Evolutionary conservation across 2,329 filamentous ascomycete species (phyloP), one percentile per base, ranked within the genome.

Genomic region (Aspergillus sclerotialis): DNA sequence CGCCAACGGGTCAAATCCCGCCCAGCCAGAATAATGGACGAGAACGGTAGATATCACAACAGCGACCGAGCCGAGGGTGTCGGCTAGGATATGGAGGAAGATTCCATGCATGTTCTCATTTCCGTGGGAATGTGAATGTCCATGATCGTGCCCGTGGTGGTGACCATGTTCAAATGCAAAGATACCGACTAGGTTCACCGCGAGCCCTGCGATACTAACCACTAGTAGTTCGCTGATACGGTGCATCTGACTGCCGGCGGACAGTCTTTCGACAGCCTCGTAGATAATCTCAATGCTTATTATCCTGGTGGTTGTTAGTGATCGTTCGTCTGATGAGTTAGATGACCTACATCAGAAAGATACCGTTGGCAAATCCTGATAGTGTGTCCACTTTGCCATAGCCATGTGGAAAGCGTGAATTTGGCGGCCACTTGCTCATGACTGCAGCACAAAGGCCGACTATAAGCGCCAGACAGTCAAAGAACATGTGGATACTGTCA

Each of bases 61-160:
- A 1, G 92, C 92, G 1, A 89, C 84, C 35, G 89, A 95, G 16
- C 92, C 92, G 18, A 96, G 78, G 0, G 92, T 94, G 57, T 98
- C 92, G 5, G 92, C 92, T 17, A 96, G 72, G 32, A 98, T 85
- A 54, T 98, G 92, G 13, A 98, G 70, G 61, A 94, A 98, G 46
- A 98, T 96, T 9, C 92, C 92, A 49, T 92, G 78, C 89, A 98
- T 95, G 56, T 98, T 98, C 52, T 98, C 92, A 58, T 94, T 94
- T 42, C 87, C 83, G 52, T 89, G 83, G 13, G 53, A 55, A 40
- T 67, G 65, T 21, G 45, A 53, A 38, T 70, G 68, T 6, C 53
- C 57, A 38, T 76, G 74, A 16, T 55, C 61, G 36, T 68, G 64
- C n/a, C 55, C 58, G 39, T 75, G 70, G 4, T 65, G 58, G 38